Conservation (phyloP, 345 rosid species). For the Laguncularia racemosa region DNA sequence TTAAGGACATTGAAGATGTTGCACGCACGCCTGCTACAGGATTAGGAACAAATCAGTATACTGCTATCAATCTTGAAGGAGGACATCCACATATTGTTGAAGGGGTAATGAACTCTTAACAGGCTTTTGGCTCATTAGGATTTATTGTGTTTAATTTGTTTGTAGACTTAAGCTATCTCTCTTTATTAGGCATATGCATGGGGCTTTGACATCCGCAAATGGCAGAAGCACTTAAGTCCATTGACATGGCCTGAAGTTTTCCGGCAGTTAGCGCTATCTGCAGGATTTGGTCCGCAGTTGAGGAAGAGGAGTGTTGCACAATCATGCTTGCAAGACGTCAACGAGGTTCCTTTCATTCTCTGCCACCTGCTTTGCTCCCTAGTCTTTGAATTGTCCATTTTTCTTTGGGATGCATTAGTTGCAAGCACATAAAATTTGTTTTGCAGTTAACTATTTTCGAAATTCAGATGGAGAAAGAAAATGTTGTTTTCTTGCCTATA, state of each 20-base stretch:
- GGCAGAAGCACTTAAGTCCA: conserved; percentile 85
- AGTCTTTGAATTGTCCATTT: no score
- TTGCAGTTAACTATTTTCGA: no score
- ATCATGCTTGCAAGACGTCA: conserved; percentile 37
- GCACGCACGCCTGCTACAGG: conserved; percentile 84
- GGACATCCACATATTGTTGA: conserved; percentile 93
- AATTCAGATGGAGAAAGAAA: no score
- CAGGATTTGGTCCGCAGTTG: conserved; percentile 88
- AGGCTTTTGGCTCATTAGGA: background rate
- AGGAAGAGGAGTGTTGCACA: conserved; percentile 43
- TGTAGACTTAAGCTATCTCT: background rate
- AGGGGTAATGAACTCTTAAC: conserved; percentile 57
- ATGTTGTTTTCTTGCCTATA: no score
- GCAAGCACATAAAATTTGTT: no score
- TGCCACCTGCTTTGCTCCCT: background rate
- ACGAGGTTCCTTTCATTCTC: conserved; percentile 44
- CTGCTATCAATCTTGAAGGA: conserved; percentile 87
- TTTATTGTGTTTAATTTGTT: no score
- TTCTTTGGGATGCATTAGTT: no score
- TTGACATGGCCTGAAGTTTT: conserved; percentile 96
- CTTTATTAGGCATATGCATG: conserved; percentile 78
- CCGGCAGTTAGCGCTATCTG: conserved; percentile 80
- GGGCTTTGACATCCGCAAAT: conserved; percentile 95
- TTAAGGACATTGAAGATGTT: conserved; percentile 92
- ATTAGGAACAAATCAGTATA: conserved; percentile 70